Evolutionary conservation across 169 alveolate species (phyloP).

Genomic region (Eimeria acervulina): DNA sequence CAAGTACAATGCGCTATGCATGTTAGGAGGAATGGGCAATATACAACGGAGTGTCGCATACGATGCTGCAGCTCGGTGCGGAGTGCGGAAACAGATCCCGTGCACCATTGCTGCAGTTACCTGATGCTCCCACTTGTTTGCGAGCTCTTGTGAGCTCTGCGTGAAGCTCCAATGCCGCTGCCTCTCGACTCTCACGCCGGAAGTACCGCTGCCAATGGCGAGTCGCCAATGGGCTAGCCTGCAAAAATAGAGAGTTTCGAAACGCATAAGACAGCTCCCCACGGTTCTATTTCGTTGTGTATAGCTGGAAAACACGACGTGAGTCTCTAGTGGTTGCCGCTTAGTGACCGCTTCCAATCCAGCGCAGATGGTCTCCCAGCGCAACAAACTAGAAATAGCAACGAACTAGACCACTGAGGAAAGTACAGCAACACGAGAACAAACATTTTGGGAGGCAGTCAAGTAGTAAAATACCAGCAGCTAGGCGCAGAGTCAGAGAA

Average conservation of each 20-base stretch:
- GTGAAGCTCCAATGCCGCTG: conserved; percentile 62
- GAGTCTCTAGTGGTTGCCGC: neutral
- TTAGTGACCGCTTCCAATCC: neutral
- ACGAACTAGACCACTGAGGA: neutral
- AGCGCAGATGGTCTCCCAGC: neutral
- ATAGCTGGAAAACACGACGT: neutral
- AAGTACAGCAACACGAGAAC: neutral
- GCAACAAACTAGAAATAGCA: neutral
- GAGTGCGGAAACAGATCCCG: neutral
- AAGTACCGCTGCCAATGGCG: conserved; percentile 41
- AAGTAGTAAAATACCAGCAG: neutral
- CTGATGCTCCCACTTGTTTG: neutral
- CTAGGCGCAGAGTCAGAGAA: neutral
- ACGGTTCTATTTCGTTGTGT: neutral
- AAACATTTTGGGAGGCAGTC: neutral
- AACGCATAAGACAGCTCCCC: neutral
- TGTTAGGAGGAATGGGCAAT: neutral
- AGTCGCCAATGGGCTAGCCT: conserved; percentile 59
- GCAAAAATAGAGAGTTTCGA: neutral
- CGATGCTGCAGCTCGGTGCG: neutral
- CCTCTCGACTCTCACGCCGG: conserved; percentile 63
- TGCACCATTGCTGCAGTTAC: neutral
- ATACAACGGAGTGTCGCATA: neutral
- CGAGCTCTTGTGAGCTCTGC: conserved; percentile 46
- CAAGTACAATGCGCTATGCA: neutral